Base-by-base conservation (phyloP, 768 basidiomycete genomes). In the Porphyrellus cyaneotinctus region DNA sequence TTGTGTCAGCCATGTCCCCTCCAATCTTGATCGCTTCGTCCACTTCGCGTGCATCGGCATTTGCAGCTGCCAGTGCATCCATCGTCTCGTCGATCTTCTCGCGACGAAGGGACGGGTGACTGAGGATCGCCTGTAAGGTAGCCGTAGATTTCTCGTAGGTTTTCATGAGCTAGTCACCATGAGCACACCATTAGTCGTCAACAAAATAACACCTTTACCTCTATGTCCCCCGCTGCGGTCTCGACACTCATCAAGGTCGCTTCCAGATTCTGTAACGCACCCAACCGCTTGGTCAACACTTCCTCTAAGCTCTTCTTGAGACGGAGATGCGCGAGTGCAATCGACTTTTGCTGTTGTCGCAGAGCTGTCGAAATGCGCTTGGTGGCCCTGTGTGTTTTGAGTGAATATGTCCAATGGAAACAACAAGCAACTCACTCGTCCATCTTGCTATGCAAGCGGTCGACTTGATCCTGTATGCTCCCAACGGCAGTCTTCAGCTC, bases 151-250 rank as follows among this genome's bases (percentile, higher is more conserved):
- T 83, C 68, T 91, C 81, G 64, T 95, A 98, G 0, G 84, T 81
- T 58, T 80, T 81, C 82, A 98, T 83, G 45, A 97, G 88, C 91
- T 94, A 52, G 45, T 47, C 18, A 1, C 1, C 13, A 26, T 49
- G 23, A 56, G 51, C 46, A 46, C 30, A 3, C 43, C 3, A 8
- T 26, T 35, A 18, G 33, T 46, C 13, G n/a, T 37, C 39, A 38
- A 50, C 35, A 20, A 39, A 41, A 52, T n/a, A 18, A 24, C 14
- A 30, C 64, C 73, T 38, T 49, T 64, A 94, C 94, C 76, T 92
- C 86, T 12, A 94, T 77, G 68, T 97, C 89, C 3, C 86, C 87
- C 26, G 89, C 89, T n/a, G 94, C 90, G 4, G 84, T 80, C 70
- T 98, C 92, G 6, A 97, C 91, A 41, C 82, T 79, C 41, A 91